These are phyloP conservation scores for Pseudonitzschia pungens DNA, from an alignment of 108 stramenopile species.

Conservation along the genomic window DNA sequence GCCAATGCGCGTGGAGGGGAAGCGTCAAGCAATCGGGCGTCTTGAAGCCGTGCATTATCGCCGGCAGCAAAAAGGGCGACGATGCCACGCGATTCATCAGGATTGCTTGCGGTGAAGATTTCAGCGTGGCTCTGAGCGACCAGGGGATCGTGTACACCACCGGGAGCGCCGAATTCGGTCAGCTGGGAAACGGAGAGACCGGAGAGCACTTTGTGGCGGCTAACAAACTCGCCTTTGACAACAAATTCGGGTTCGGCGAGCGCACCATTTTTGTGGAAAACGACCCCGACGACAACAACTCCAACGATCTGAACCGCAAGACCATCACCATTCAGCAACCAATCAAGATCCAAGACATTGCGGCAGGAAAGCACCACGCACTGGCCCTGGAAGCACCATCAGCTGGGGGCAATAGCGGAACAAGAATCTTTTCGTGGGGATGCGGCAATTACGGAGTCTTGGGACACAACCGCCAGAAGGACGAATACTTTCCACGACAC, in stretches of 20 bases:
- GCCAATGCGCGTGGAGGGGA: slow-evolving; percentile 74
- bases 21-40: slow-evolving; percentile 28
- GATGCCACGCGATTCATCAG: slow-evolving; percentile 22
- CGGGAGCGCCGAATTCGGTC: slow-evolving; percentile 82
- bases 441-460: slow-evolving; percentile 86
- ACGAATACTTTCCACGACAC: slow-evolving; percentile 81
- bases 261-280: slow-evolving; percentile 59
- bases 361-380: slow-evolving; percentile 83
- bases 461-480: slow-evolving; percentile 80
- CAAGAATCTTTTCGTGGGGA: slow-evolving; percentile 81
- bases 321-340: slow-evolving; percentile 45
- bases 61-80: slow-evolving; percentile 1
- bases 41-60: slow-evolving; percentile 21
- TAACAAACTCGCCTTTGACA: slow-evolving; percentile 75
- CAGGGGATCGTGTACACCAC: slow-evolving; percentile 75
- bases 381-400: slow-evolving; percentile 76
- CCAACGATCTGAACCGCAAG: slow-evolving; percentile 24
- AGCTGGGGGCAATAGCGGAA: slow-evolving; percentile 25
- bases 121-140: slow-evolving; percentile 72
- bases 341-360: slow-evolving; percentile 58
- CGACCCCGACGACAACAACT: slow-evolving; percentile 45
- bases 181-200: slow-evolving; percentile 86
- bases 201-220: slow-evolving; percentile 87
- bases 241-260: slow-evolving; percentile 59
- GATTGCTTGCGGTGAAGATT: slow-evolving; percentile 85